Evolutionary conservation across 2,329 filamentous ascomycete species (phyloP).

Genomic region (Pleomassaria siparia): DNA sequence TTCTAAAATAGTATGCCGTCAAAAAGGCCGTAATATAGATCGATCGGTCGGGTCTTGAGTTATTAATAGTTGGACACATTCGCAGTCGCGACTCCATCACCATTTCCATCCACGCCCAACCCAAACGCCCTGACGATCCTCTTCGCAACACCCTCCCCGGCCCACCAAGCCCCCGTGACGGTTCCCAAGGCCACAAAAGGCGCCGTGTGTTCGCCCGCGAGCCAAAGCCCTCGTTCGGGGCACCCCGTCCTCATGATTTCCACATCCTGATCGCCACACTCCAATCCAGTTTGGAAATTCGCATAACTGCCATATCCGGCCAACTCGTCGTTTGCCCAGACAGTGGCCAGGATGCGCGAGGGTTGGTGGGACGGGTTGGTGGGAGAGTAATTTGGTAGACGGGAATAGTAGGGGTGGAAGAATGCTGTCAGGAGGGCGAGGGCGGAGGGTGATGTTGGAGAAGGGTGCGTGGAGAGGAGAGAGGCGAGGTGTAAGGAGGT

Average conservation of each 20-base stretch:
- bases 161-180: slow-evolving; percentile 89
- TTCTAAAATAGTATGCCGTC: too few species aligned
- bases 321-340: slow-evolving; percentile 76
- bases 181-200: slow-evolving; percentile 89
- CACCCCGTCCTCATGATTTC: slow-evolving; percentile 57
- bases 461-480: slow-evolving; percentile 23
- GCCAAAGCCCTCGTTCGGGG: slow-evolving; percentile 72
- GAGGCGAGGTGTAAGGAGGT: slow-evolving; percentile 36
- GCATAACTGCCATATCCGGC: slow-evolving; percentile 81
- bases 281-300: slow-evolving; percentile 79
- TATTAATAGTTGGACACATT: not conserved
- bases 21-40: too few species aligned
- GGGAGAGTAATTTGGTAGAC: slow-evolving; percentile 67
- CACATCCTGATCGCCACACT: slow-evolving; percentile 71
- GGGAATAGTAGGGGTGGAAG: slow-evolving; percentile 77
- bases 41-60: too few species aligned
- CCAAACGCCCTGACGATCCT: slow-evolving; percentile 61
- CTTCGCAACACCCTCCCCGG: slow-evolving; percentile 74
- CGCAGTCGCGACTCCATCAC: not conserved
- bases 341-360: slow-evolving; percentile 65
- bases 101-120: slow-evolving; percentile 9
- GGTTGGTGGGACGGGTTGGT: slow-evolving; percentile 62
- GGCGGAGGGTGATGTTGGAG: slow-evolving; percentile 43
- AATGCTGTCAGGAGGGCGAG: slow-evolving; percentile 62
- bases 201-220: slow-evolving; percentile 87